Conservation (phyloP, 2,329 filamentous ascomycete species). For the Penicillium brasilianum region DNA sequence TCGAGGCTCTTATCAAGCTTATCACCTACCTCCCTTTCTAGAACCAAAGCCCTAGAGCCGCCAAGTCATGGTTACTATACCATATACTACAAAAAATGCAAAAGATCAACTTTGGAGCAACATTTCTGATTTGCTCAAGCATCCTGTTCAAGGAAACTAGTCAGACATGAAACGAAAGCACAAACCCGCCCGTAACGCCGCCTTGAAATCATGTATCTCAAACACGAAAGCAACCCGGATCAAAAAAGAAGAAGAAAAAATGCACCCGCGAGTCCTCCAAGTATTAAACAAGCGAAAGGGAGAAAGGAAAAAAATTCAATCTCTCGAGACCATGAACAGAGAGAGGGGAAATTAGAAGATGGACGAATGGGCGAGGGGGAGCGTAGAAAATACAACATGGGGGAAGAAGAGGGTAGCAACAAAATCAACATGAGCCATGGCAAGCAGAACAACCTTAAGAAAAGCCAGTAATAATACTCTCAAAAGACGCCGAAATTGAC, state of each 20-base stretch:
- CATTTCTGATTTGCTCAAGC: slow-evolving; percentile 23
- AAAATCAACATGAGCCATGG: slow-evolving; percentile 28
- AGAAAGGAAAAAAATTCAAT: background rate
- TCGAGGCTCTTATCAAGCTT: slow-evolving; percentile 19
- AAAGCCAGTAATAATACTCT: slow-evolving; percentile 33
- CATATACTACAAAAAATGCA: background rate
- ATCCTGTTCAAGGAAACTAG: slow-evolving; percentile 27
- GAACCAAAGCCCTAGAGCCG: too few relatives aligned
- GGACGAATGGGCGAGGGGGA: slow-evolving; percentile 1
- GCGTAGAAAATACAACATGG: slow-evolving; percentile 23
- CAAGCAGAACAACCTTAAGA: slow-evolving; percentile 28
- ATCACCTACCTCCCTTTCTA: background rate
- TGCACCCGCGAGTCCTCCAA: slow-evolving; percentile 30
- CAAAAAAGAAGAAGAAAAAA: slow-evolving; percentile 16
- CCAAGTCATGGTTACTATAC: too few relatives aligned
- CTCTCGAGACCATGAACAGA: slow-evolving; percentile 21
- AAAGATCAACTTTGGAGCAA: slow-evolving; percentile 14
- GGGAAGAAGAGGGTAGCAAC: slow-evolving; percentile 14
- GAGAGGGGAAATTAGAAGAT: slow-evolving; percentile 19
- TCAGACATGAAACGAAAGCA: slow-evolving; percentile 22
- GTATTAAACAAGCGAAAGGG: slow-evolving; percentile 36
- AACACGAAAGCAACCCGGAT: slow-evolving; percentile 28
- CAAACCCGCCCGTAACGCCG: slow-evolving; percentile 32
- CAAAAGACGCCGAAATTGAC: slow-evolving; percentile 37
- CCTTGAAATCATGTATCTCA: slow-evolving; percentile 32